Base-by-base conservation (phyloP, 2,329 filamentous ascomycete species). In the Cercospora janseana region DNA sequence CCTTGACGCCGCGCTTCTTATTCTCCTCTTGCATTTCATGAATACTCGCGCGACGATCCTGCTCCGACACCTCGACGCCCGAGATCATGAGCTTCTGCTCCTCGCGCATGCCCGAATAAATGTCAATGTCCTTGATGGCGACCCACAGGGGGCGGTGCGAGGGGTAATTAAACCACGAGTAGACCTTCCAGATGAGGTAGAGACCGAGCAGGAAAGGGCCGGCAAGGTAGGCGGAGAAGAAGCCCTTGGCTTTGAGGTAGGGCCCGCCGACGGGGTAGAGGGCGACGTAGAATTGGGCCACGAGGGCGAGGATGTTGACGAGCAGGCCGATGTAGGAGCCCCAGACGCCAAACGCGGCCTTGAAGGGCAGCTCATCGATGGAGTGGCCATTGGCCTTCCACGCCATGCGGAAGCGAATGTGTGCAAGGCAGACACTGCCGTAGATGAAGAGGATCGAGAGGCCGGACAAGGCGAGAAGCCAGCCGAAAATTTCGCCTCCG, bases 351-450 rank as follows among this genome's bases (percentile, higher is more conserved):
- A 67, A 66, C 21, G 62, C 58, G 34, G 72, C 71, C 51, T 63
- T 68, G 70, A 70, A 75, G 2, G 72, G 71, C 16, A 75, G 66
- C 61, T 75, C 72, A 40, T 73, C 71, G n/a, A 73, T 42, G 6
- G 52, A 59, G 56, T 70, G 68, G 27, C 69, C 69, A 52, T 83
- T 79, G 9, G 72, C 63, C 29, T 73, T 75, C 88, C 60, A 94
- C 13, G 85, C 88, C 20, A 21, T 42, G 24, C 91, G 88, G 79
- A 96, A 96, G 50, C 90, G 88, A 65, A 96, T 94, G 70, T 96
- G 91, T 20, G 86, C 81, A 9, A 94, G 72, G 67, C 88, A 93
- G 67, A 95, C 91, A 58, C 87, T 87, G 46, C 79, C 81, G 85
- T 86, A 91, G 12, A 86, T 89, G 73, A 91, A 88, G 63, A 88